Percentiles rank a stretch among this genome's conserved stretches.
These are phyloP conservation scores for Coelastrella sp. DNA, from an alignment of 139 green algal genomes.

Conservation along the genomic window DNA sequence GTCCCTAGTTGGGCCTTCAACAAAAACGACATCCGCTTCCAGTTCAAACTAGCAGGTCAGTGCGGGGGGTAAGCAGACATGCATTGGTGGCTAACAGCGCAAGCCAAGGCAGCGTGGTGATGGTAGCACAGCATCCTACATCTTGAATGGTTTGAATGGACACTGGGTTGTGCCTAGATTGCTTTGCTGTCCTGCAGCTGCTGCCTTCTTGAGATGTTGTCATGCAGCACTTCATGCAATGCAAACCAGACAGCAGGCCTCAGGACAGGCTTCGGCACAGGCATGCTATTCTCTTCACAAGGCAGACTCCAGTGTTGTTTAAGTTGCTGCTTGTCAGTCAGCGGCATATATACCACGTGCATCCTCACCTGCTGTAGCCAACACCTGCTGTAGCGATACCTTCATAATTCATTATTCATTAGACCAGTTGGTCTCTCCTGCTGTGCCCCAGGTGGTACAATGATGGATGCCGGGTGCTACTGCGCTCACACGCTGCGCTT, in stretches of 20 bases:
- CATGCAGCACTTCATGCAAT: no score
- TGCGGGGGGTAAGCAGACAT: background rate
- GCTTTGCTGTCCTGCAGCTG: background rate
- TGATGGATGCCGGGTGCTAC: conserved; percentile 68
- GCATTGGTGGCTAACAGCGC: background rate
- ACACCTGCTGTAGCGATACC: no score
- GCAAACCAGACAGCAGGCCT: no score
- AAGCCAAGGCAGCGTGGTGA: background rate
- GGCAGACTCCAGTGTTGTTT: no score
- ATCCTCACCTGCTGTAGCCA: no score
- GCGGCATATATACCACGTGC: no score
- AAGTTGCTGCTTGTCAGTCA: no score
- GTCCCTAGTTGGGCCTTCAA: conserved; percentile 64
- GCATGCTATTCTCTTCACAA: background rate
- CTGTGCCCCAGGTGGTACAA: conserved; percentile 50
- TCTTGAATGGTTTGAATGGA: no score
- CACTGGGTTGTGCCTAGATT: no score
- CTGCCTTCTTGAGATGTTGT: background rate
- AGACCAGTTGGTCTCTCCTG: background rate
- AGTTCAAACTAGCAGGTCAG: conserved; percentile 59
- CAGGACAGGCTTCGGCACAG: background rate
- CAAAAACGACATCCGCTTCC: conserved; percentile 57
- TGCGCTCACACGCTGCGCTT: conserved; percentile 53
- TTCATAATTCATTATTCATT: no score
- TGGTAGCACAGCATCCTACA: background rate